Base-by-base conservation (phyloP, 805 yeast genomes). In the Pichia cabralensis region DNA sequence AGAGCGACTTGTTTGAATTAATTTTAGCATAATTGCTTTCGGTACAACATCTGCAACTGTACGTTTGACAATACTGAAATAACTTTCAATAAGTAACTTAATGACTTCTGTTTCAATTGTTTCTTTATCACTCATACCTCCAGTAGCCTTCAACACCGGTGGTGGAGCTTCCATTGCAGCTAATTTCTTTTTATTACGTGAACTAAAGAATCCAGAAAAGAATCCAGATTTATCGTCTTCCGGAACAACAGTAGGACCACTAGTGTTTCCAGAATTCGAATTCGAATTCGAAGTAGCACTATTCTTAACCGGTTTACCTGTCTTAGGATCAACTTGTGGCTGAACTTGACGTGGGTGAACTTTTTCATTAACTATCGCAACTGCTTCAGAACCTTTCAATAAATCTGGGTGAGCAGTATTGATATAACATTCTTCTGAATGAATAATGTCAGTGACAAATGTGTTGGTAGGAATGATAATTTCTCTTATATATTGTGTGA, bases 131-230 rank as follows among this genome's bases (percentile, higher is more conserved):
- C 94, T 77, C 82, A 92, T 71, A 26, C 76, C 71, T 32, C 96
- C 96, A 15, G 89, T 76, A 8, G 97, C 97, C 58, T 88, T 80
- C 52, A 89, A 73, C 6, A 86, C 88, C 23, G 94, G 76, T 27
- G 98, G 98, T 32, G 98, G 98, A 3, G 97, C 89, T 60, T 89
- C 98, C 89, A 89, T 82, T 14, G 84, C 77, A 20, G 94, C 96
- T 50, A 88, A 69, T 61, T 92, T 79, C 71, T 88, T 88, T 64
- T 88, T 92, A 58, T 85, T 85, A 62, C 86, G 88, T 5, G 89
- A 74, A 8, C 88, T 75, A 61, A 92, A 92, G 56, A 92, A 89
- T 1, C 96, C 95, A 35, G 96, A 95, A 58, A 92, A 92, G 63
- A 89, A 92, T 5, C 96, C 95, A 4, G 40, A 35, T 34, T 66